These are phyloP conservation scores for Paulownia fortunei DNA, from an alignment of 257 asterid genomes.

Conservation along the genomic window DNA sequence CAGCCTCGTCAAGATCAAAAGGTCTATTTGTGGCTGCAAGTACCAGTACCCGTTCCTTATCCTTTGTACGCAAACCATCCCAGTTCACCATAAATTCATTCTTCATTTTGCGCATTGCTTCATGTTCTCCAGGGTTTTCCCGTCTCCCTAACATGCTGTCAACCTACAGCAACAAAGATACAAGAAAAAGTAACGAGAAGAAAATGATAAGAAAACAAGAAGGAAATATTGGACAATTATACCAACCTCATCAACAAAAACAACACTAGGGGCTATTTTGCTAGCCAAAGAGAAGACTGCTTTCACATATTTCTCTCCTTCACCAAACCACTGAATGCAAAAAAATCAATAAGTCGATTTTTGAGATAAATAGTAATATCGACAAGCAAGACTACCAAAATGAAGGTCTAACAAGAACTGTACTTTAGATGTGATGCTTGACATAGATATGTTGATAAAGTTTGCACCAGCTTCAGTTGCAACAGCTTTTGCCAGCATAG, in stretches of 20 bases:
- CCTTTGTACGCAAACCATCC: slow-evolving; percentile 96
- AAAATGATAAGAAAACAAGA: slow-evolving; percentile 13
- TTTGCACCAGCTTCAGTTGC: slow-evolving; percentile 96
- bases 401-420: slow-evolving; percentile 21
- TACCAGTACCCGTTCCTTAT: slow-evolving; percentile 89
- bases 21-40: slow-evolving; percentile 97
- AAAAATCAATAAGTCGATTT: not conserved
- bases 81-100: slow-evolving; percentile 93
- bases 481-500: slow-evolving; percentile 96
- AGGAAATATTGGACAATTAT: not conserved
- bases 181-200: not conserved
- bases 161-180: slow-evolving; percentile 49
- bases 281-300: slow-evolving; percentile 90
- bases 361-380: not conserved
- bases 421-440: slow-evolving; percentile 90
- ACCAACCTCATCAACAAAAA: slow-evolving; percentile 89
- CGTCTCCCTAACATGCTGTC: slow-evolving; percentile 98
- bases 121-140: slow-evolving; percentile 96
- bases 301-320: slow-evolving; percentile 89
- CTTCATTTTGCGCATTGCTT: slow-evolving; percentile 98
- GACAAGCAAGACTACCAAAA: slow-evolving; percentile 8
- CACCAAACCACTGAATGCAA: slow-evolving; percentile 84
- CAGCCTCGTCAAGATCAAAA: slow-evolving; percentile 96
- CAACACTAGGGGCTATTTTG: slow-evolving; percentile 86
- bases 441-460: slow-evolving; percentile 90